phyloP scores from a whole-genome alignment of 257 asterid species.

The Solanum sitiens region DNA sequence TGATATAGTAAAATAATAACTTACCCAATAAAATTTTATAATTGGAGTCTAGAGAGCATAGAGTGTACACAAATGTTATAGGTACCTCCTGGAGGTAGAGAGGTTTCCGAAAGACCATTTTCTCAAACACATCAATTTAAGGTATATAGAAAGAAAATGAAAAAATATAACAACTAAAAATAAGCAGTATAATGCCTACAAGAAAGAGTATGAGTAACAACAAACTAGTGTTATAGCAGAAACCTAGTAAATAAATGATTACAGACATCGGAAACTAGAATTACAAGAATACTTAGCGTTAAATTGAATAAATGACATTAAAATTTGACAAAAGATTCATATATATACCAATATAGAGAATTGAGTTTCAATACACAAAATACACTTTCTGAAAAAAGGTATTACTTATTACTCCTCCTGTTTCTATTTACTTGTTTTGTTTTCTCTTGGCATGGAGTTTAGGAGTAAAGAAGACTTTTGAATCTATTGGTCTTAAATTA shows the following conservation, averaged over 20 bases:
- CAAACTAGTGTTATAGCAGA: neutral
- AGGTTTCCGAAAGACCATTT: neutral
- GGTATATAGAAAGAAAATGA: neutral
- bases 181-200: neutral
- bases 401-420: neutral
- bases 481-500: too few relatives aligned
- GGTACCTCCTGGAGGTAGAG: neutral
- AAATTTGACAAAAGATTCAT: neutral
- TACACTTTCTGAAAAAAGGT: neutral
- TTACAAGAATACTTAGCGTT: neutral
- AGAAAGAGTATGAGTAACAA: neutral
- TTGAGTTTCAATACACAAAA: neutral
- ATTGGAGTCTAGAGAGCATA: neutral
- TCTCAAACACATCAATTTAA: neutral
- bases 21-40: too few relatives aligned
- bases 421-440: too few relatives aligned
- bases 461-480: neutral
- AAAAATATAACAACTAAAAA: too few relatives aligned
- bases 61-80: neutral
- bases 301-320: too few relatives aligned
- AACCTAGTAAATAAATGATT: too few relatives aligned
- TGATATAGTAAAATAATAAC: neutral
- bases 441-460: neutral
- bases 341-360: too few relatives aligned
- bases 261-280: too few relatives aligned